Conservation (phyloP, 2,329 filamentous ascomycete genomes). For the Paracoccidioides lutzii region DNA sequence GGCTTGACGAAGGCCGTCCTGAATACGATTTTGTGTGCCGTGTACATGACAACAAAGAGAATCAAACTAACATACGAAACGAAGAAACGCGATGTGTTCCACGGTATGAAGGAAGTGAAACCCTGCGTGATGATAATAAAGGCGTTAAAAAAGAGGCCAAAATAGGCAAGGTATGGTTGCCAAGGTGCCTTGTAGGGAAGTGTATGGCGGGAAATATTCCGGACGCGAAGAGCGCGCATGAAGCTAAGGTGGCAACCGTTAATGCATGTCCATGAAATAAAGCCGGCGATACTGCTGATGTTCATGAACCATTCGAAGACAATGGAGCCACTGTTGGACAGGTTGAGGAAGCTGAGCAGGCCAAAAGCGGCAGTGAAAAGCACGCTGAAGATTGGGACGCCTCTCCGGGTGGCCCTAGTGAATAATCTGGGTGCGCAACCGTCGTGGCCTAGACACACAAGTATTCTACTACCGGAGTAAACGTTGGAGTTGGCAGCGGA, state of each 20-base stretch:
- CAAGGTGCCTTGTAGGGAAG: constrained; percentile 50
- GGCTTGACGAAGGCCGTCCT: constrained; percentile 26
- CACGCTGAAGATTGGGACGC: constrained; percentile 35
- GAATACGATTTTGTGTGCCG: constrained; percentile 45
- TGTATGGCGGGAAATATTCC: constrained; percentile 43
- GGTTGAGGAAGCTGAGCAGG: constrained; percentile 57
- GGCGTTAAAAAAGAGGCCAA: constrained; percentile 52
- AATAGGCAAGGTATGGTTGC: constrained; percentile 53
- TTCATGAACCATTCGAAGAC: constrained; percentile 39
- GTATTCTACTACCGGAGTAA: constrained; percentile 46
- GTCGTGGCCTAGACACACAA: constrained; percentile 50
- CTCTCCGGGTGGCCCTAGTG: constrained; percentile 28
- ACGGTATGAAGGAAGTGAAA: constrained; percentile 54
- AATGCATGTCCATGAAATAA: constrained; percentile 27
- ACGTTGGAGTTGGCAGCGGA: constrained; percentile 33
- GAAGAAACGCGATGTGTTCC: constrained; percentile 50
- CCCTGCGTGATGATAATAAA: constrained; percentile 56
- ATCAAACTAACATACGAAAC: constrained; percentile 52
- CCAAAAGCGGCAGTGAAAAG: constrained; percentile 40
- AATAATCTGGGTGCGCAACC: constrained; percentile 33
- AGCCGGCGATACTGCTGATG: constrained; percentile 24
- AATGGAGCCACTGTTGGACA: constrained; percentile 46
- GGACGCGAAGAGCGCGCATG: constrained; percentile 45
- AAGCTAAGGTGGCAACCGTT: constrained; percentile 51
- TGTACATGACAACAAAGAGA: constrained; percentile 47